Evolutionary conservation across 139 green algal genomes (phyloP).

Genomic region (Picochlorum sp.): DNA sequence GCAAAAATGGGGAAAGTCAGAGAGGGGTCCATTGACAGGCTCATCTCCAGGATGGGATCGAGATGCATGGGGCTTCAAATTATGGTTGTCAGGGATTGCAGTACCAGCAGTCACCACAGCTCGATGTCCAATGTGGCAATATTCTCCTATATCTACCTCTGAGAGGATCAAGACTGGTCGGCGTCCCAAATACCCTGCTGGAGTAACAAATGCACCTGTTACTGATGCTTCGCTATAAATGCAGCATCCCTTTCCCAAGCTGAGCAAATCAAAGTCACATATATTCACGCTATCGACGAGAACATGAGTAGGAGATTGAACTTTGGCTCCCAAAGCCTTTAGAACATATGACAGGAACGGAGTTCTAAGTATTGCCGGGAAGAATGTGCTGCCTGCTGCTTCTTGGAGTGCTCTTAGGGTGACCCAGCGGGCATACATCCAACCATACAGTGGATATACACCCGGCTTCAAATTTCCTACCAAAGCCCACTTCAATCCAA

Average conservation of each 20-base stretch:
- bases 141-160: not conserved
- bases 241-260: too few relatives aligned
- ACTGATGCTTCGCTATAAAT: too few relatives aligned
- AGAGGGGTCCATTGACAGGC: constrained; percentile 3
- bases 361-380: too few relatives aligned
- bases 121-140: not conserved
- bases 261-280: too few relatives aligned
- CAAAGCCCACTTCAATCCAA: constrained; percentile 12
- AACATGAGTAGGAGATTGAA: too few relatives aligned
- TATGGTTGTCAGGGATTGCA: constrained; percentile 5
- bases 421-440: constrained; percentile 14
- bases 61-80: constrained; percentile 12
- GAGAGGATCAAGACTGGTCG: constrained; percentile 3
- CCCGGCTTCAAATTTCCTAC: constrained; percentile 3
- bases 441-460: constrained; percentile 11
- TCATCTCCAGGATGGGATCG: constrained; percentile 7
- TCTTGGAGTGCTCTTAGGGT: constrained; percentile 7
- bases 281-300: too few relatives aligned
- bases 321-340: too few relatives aligned
- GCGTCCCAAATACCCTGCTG: constrained; percentile 6
- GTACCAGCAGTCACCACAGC: constrained; percentile 5
- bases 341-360: too few relatives aligned
- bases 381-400: not conserved
- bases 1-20: constrained; percentile 2
- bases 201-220: constrained; percentile 1